These are phyloP conservation scores for Paraphaeosphaeria minitans DNA, from an alignment of 2,329 filamentous ascomycete species.

Conservation along the genomic window DNA sequence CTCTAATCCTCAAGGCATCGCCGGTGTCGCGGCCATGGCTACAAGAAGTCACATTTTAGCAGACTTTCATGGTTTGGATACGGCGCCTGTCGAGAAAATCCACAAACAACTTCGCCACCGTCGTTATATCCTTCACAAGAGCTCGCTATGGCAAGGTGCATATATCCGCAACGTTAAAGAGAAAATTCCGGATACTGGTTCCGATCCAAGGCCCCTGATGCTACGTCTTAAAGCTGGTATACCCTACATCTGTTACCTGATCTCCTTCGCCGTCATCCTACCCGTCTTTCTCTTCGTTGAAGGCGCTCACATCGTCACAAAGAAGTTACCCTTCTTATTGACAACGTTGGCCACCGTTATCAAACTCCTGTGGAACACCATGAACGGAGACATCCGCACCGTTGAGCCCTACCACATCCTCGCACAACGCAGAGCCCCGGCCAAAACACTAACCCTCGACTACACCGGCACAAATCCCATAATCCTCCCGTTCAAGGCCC, in stretches of 20 bases:
- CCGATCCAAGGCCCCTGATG: slow-evolving; percentile 69
- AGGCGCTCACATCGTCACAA: slow-evolving; percentile 59
- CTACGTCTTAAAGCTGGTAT: slow-evolving; percentile 65
- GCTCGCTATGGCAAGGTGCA: slow-evolving; percentile 69
- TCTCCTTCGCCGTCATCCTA: slow-evolving; percentile 63
- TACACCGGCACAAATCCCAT: slow-evolving; percentile 75
- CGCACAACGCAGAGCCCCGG: slow-evolving; percentile 66
- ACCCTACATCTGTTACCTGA: slow-evolving; percentile 64
- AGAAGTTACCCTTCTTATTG: slow-evolving; percentile 68
- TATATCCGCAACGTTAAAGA: slow-evolving; percentile 56
- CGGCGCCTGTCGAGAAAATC: slow-evolving; percentile 68
- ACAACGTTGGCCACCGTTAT: slow-evolving; percentile 69
- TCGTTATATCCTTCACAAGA: slow-evolving; percentile 73
- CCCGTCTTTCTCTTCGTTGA: slow-evolving; percentile 67
- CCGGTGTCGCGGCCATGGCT: slow-evolving; percentile 76
- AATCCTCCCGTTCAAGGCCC: slow-evolving; percentile 65
- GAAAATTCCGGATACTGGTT: slow-evolving; percentile 52
- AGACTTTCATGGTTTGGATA: slow-evolving; percentile 75
- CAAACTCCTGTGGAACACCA: slow-evolving; percentile 70
- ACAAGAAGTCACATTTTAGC: slow-evolving; percentile 73
- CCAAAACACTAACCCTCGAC: slow-evolving; percentile 70
- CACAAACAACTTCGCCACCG: slow-evolving; percentile 69
- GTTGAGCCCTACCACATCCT: slow-evolving; percentile 77
- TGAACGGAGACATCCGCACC: slow-evolving; percentile 73
- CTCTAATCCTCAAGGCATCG: slow-evolving; percentile 73